Base-by-base conservation (phyloP, 306 rosid genomes). In the Fagus sylvatica region DNA sequence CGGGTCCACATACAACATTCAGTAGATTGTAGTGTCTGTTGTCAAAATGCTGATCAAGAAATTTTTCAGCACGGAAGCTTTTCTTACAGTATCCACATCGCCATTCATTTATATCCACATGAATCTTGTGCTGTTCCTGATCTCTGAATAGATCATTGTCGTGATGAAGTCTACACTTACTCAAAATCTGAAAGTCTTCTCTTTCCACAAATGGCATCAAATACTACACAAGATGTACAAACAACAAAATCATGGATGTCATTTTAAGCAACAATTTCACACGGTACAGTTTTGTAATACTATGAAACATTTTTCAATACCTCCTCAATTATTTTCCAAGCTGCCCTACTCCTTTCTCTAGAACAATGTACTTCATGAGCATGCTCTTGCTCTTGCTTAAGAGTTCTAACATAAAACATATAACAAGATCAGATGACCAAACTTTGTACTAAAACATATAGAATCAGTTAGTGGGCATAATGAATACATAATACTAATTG, bases 51-150 rank as follows among this genome's bases (percentile, higher is more conserved):
- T 84, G 93, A 83, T 95, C 98, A 37, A 95, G 92, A 91, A 89
- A 95, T 37, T 86, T 88, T 81, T 91, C 99, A 49, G 88, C 97
- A 32, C 87, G 96, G 78, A 95, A 95, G 87, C 93, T 89, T 87
- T 95, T 95, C 87, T 83, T 91, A 84, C 99, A 95, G 89, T 88
- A 95, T 80, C 97, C 98, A 78, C 99, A 95, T 70, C 73, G 93
- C 99, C 99, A 95, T 59, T 95, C 98, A 32, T 86, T 69, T 79
- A 79, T 78, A 80, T 95, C 96, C 42, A 89, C 15, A 83, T 76
- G 88, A 80, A 91, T 81, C 85, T 88, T 95, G 86, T 95, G 91
- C 85, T 86, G 91, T 82, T 95, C 99, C 88, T 95, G 99, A 85
- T 91, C 93, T 79, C 91, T 86, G 84, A 87, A 95, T 57, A 95